phyloP scores from a whole-genome alignment of 371 early-diverging fungal species.

The Nematocida ironsii region DNA sequence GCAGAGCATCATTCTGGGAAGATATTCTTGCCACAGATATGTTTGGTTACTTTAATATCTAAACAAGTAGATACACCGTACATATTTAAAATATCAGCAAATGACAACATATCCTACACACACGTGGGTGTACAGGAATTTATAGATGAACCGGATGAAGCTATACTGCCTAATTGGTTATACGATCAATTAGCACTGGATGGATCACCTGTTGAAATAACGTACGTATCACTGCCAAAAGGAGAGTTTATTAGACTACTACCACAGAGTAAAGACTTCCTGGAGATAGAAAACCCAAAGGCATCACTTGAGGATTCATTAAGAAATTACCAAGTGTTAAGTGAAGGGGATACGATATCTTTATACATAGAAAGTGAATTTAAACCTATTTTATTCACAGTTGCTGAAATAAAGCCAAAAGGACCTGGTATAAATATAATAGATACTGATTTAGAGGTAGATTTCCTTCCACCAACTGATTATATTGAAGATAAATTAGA shows the following conservation, averaged over 20 bases:
- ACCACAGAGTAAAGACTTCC: constrained; percentile 89
- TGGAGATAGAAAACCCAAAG: constrained; percentile 92
- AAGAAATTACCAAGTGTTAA: constrained; percentile 85
- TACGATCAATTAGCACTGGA: constrained; percentile 79
- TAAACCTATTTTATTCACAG: constrained; percentile 79
- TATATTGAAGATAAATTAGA: constrained; percentile 76
- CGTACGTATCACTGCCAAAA: constrained; percentile 76
- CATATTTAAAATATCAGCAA: constrained; percentile 68
- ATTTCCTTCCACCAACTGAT: constrained; percentile 93
- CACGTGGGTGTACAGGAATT: constrained; percentile 97
- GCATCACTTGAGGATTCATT: constrained; percentile 94
- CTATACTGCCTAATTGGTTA: constrained; percentile 96
- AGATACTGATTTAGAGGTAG: constrained; percentile 94
- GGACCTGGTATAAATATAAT: constrained; percentile 82
- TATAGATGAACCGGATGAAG: constrained; percentile 87
- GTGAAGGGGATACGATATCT: constrained; percentile 83
- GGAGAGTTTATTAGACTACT: constrained; percentile 90
- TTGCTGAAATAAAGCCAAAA: constrained; percentile 82
- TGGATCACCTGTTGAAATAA: constrained; percentile 76
- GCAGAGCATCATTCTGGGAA: constrained; percentile 69
- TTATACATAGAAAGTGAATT: constrained; percentile 78
- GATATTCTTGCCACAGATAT: constrained; percentile 65
- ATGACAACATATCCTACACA: constrained; percentile 70
- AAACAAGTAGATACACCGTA: constrained; percentile 68
- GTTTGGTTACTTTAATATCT: constrained; percentile 63